Evolutionary conservation across 2,329 filamentous ascomycete species (phyloP).

Genomic region (Aspergillus sp.): DNA sequence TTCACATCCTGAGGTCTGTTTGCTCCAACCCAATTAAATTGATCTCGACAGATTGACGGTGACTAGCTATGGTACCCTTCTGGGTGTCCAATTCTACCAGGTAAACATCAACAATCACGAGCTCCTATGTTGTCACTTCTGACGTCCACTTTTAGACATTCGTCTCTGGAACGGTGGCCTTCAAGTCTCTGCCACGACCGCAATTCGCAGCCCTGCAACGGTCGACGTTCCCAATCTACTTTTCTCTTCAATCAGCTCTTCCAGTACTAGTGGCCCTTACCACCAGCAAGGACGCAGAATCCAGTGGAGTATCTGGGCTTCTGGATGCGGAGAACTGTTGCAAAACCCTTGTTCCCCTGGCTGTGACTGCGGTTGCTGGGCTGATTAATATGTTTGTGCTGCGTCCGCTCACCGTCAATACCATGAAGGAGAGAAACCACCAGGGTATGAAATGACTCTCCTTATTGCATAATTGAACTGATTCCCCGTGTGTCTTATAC

Average conservation of each 20-base stretch:
- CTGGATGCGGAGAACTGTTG: slow-evolving; percentile 58
- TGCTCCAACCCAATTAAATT: background rate
- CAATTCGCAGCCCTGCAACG: slow-evolving; percentile 80
- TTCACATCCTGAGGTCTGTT: slow-evolving; percentile 30
- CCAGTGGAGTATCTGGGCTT: slow-evolving; percentile 31
- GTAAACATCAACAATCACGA: slow-evolving; percentile 41
- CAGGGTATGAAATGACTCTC: slow-evolving; percentile 62
- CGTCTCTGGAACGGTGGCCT: slow-evolving; percentile 69
- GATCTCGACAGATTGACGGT: background rate
- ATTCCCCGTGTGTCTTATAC: background rate
- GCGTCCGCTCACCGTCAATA: slow-evolving; percentile 70
- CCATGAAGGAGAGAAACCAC: slow-evolving; percentile 72
- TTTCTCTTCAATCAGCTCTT: slow-evolving; percentile 73
- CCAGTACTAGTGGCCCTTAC: slow-evolving; percentile 74
- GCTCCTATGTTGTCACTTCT: background rate
- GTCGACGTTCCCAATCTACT: slow-evolving; percentile 78
- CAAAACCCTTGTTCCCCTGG: slow-evolving; percentile 66
- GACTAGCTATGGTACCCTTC: slow-evolving; percentile 77
- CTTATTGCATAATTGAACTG: background rate
- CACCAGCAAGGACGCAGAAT: slow-evolving; percentile 60
- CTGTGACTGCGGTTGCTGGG: slow-evolving; percentile 67
- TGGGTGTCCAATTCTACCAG: slow-evolving; percentile 86
- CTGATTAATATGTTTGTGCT: slow-evolving; percentile 68
- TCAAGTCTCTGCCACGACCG: slow-evolving; percentile 70
- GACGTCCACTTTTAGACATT: slow-evolving; percentile 61